Evolutionary conservation across 495 filamentous ascomycete genomes (phyloP).

Genomic region (Penicillium crystallinum): DNA sequence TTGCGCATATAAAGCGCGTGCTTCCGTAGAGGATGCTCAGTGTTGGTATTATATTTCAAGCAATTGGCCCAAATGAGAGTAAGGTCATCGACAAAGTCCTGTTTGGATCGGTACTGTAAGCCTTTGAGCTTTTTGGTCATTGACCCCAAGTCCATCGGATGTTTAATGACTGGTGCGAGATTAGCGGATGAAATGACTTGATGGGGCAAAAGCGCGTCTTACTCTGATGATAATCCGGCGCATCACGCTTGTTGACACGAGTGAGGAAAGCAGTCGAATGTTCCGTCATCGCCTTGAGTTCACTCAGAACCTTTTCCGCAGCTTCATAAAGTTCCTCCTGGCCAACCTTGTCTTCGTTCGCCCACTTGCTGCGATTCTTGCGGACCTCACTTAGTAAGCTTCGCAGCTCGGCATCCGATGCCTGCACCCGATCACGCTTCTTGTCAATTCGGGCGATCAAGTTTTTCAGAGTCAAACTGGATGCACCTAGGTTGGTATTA

Average conservation of each 20-base stretch:
- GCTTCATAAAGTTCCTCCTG: conserved; percentile 98
- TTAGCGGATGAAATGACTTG: conserved; percentile 13
- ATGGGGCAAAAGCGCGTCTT: conserved; percentile 28
- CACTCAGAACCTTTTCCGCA: conserved; percentile 89
- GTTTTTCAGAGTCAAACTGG: conserved; percentile 94
- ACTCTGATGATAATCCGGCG: conserved; percentile 90
- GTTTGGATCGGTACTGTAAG: conserved; percentile 83
- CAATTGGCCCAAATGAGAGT: conserved; percentile 97
- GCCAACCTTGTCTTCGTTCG: conserved; percentile 90
- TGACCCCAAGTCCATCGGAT: conserved; percentile 94
- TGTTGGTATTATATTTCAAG: conserved; percentile 88
- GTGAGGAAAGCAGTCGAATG: conserved; percentile 91
- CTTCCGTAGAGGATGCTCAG: conserved; percentile 79
- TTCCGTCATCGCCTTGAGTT: conserved; percentile 93
- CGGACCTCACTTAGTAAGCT: conserved; percentile 92
- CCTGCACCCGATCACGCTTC: conserved; percentile 78
- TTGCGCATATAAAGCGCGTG: conserved; percentile 96
- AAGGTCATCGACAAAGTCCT: conserved; percentile 88
- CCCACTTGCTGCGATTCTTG: conserved; percentile 98
- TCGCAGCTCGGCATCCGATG: conserved; percentile 87
- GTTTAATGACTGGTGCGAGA: conserved; percentile 70
- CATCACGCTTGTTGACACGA: conserved; percentile 91
- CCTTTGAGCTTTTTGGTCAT: conserved; percentile 98
- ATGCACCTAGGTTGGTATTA: conserved; percentile 89
- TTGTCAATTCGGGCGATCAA: conserved; percentile 92